Evolutionary conservation across 805 yeast species (phyloP), one percentile per base, ranked within the genome.

Genomic region (Sugiyamaella marilandica): DNA sequence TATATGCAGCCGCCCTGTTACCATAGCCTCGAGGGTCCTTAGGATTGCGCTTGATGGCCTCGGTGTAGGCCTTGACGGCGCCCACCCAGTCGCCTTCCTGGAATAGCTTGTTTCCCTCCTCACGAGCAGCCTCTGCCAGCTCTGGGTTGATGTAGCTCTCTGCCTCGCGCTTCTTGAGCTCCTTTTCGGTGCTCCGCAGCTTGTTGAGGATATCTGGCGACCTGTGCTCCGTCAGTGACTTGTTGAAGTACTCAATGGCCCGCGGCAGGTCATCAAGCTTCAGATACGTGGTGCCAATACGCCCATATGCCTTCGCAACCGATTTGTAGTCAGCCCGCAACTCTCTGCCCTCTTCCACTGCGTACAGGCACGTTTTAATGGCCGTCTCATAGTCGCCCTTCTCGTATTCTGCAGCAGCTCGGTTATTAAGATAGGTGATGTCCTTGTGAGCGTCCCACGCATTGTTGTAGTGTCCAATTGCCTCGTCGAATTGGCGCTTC

Each of bases 361-460:
- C 98, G 47, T 72, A 71, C 61, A 80, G 74, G 69, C 97, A 85
- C 3, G 97, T 88, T 55, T 77, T 72, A 59, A 94, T 87, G 39
- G 96, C 91, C 10, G 83, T 72, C 53, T 90, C 96, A 64, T 80
- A 87, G 65, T 90, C 97, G 57, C 94, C 96, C 70, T 91, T 89
- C 74, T 94, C 99, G 66, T 72, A 94, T 72, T 94, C 96, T 33
- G 99, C 99, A 53, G 99, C 98, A 37, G 99, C 94, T 65, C 95
- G 83, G 77, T 94, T 94, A 76, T 95, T 94, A 68, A 94, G 78
- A 68, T 86, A 94, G 0, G 98, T 92, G 65, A 92, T 88, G 67
- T 94, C 98, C 65, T 83, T 79, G 72, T 76, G 71, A 18, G 82
- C 68, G 33, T 83, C 85, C 86, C 89, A 94, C 1, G 99, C 99